phyloP scores from a whole-genome alignment of 495 filamentous ascomycete species.

The Mycothermus thermophilus region DNA sequence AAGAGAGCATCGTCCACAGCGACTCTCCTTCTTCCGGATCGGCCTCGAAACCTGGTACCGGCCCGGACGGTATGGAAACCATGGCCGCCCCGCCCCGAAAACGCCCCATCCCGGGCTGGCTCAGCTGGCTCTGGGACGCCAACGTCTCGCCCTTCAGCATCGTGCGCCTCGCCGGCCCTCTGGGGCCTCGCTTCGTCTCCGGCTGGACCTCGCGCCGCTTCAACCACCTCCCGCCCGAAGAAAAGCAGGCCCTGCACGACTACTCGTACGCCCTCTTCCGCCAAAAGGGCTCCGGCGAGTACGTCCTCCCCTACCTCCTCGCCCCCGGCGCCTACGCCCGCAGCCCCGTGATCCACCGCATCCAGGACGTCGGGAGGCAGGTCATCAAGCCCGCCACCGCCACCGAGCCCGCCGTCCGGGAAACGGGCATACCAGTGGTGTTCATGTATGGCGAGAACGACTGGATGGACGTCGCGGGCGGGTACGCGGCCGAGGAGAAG shows the following conservation, averaged over 20 bases:
- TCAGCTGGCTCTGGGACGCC: slow-evolving; percentile 88
- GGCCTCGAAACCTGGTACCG: slow-evolving; percentile 8
- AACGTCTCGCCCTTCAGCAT: slow-evolving; percentile 92
- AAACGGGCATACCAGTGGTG: slow-evolving; percentile 70
- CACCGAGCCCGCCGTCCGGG: slow-evolving; percentile 27
- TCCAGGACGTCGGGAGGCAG: slow-evolving; percentile 73
- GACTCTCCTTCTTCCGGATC: slow-evolving; percentile 1
- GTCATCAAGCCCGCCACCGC: slow-evolving; percentile 25
- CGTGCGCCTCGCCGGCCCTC: slow-evolving; percentile 76
- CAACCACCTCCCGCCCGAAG: slow-evolving; percentile 66
- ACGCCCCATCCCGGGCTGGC: slow-evolving; percentile 64
- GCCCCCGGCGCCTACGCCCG: slow-evolving; percentile 89
- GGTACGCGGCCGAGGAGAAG: slow-evolving; percentile 67
- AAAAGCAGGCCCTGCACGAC: slow-evolving; percentile 72
- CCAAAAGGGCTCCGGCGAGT: slow-evolving; percentile 85
- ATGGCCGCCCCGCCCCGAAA: slow-evolving; percentile 20
- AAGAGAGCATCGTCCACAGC: slow-evolving; percentile 39
- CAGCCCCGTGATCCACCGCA: slow-evolving; percentile 71
- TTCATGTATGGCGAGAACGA: slow-evolving; percentile 95
- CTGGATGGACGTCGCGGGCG: slow-evolving; percentile 94
- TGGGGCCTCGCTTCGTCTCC: slow-evolving; percentile 82
- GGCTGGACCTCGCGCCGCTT: slow-evolving; percentile 92
- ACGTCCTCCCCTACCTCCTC: slow-evolving; percentile 81
- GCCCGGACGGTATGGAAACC: too few species aligned
- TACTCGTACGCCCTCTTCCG: slow-evolving; percentile 94